These are phyloP conservation scores for Pleurotus pulmonarius DNA, from an alignment of 768 basidiomycete species.

Conservation along the genomic window DNA sequence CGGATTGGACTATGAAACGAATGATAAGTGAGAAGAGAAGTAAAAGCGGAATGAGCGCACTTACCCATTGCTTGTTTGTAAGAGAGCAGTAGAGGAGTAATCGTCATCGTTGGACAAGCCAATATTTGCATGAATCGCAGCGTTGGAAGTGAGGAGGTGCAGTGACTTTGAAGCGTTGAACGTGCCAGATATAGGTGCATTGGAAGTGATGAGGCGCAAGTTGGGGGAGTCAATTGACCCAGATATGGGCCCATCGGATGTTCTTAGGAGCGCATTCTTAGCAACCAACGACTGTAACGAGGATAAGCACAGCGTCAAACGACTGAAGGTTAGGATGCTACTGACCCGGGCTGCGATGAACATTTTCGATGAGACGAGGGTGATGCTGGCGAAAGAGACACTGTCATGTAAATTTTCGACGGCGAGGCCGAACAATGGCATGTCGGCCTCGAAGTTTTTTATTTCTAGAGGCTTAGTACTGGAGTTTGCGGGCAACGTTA, in stretches of 20 bases:
- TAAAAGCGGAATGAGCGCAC: constrained; percentile 9
- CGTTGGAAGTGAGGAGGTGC: constrained; percentile 32
- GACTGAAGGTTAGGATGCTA: not conserved
- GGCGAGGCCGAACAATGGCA: constrained; percentile 37
- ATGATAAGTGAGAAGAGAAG: not conserved
- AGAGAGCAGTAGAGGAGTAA: constrained; percentile 19
- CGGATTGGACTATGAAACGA: constrained; percentile 1
- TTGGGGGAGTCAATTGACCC: no score
- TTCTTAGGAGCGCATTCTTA: constrained; percentile 22
- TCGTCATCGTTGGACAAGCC: constrained; percentile 28
- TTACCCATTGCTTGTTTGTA: constrained; percentile 37
- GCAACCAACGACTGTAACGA: constrained; percentile 26
- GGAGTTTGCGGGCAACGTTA: constrained; percentile 31
- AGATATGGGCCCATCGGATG: constrained; percentile 13
- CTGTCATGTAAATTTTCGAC: constrained; percentile 31
- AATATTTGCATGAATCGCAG: constrained; percentile 34
- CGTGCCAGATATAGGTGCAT: constrained; percentile 40
- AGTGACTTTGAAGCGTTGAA: constrained; percentile 33
- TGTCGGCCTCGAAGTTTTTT: constrained; percentile 38
- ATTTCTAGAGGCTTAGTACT: constrained; percentile 25
- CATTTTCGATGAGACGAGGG: constrained; percentile 30
- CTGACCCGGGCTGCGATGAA: constrained; percentile 32
- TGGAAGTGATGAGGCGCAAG: constrained; percentile 13
- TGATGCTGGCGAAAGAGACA: constrained; percentile 36
- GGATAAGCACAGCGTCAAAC: not conserved